Conservation (phyloP, 2,329 filamentous ascomycete species). For the Fusarium gaditjirri region DNA sequence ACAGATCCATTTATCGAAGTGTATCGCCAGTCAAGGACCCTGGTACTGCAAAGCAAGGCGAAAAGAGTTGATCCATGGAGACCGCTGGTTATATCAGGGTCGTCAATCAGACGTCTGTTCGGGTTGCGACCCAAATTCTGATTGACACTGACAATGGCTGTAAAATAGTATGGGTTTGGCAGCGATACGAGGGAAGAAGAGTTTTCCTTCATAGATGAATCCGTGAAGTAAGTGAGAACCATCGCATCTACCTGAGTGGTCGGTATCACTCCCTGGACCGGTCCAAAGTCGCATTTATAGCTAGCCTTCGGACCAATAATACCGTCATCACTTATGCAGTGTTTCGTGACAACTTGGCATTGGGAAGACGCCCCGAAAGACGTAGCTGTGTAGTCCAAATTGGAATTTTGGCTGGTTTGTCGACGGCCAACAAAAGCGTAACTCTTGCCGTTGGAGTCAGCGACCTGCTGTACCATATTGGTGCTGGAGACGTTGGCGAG, state of each 20-base stretch:
- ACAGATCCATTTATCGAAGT: background rate
- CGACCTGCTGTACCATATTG: background rate
- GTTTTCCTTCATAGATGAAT: background rate
- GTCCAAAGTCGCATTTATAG: background rate
- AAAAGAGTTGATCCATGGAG: background rate
- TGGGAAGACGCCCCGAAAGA: background rate
- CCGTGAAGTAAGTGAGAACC: background rate
- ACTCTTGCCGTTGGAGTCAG: background rate
- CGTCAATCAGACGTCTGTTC: background rate
- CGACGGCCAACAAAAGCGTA: background rate
- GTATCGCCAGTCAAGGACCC: background rate
- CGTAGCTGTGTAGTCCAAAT: background rate
- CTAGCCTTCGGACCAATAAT: background rate
- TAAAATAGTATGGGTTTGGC: background rate
- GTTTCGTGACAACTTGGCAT: background rate
- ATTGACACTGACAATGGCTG: background rate
- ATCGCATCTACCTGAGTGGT: background rate
- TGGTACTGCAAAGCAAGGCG: background rate
- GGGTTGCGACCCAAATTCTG: background rate
- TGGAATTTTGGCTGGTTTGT: background rate
- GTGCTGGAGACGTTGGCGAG: background rate
- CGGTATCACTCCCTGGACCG: background rate
- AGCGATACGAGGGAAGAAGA: fast-evolving
- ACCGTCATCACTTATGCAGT: background rate
- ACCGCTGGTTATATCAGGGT: background rate